These are phyloP conservation scores for Linum usitatissimum DNA, from an alignment of 345 rosid species.

Conservation along the genomic window DNA sequence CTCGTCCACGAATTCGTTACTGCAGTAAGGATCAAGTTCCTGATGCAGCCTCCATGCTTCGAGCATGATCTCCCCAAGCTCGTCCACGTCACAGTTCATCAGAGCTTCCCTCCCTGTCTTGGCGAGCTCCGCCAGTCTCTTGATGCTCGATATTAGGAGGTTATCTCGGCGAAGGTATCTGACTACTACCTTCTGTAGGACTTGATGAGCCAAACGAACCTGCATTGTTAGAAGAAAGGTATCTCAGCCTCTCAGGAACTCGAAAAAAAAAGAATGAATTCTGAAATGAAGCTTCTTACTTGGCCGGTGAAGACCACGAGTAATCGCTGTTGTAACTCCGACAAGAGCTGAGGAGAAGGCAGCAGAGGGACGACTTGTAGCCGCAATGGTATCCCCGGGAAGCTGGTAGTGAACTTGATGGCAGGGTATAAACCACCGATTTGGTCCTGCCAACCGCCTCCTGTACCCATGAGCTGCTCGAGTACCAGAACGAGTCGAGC, in stretches of 20 bases:
- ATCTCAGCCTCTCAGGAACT: no score
- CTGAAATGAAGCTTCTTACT: constrained; percentile 29
- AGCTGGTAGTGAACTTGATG: constrained; percentile 74
- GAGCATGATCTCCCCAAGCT: constrained; percentile 76
- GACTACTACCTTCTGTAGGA: constrained; percentile 80
- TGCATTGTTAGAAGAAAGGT: constrained; percentile 14
- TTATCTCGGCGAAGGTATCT: constrained; percentile 77
- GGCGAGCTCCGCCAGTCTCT: constrained; percentile 77
- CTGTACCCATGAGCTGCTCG: constrained; percentile 98
- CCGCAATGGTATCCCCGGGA: constrained; percentile 82
- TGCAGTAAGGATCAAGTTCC: constrained; percentile 92
- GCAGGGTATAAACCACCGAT: constrained; percentile 89
- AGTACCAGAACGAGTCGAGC: constrained; percentile 83
- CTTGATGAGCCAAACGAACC: constrained; percentile 94
- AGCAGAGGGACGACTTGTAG: constrained; percentile 78
- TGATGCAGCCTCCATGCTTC: constrained; percentile 97
- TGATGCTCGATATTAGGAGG: constrained; percentile 68
- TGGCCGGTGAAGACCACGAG: constrained; percentile 92
- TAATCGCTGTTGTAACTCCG: constrained; percentile 67
- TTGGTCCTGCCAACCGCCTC: constrained; percentile 99
- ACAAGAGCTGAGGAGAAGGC: constrained; percentile 48
- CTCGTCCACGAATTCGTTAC: constrained; percentile 73
- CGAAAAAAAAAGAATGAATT: not conserved
- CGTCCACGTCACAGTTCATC: constrained; percentile 72
- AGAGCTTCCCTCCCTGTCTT: constrained; percentile 78